Evolutionary conservation across 768 basidiomycete species (phyloP).

Genomic region (Amanita polypyramis): DNA sequence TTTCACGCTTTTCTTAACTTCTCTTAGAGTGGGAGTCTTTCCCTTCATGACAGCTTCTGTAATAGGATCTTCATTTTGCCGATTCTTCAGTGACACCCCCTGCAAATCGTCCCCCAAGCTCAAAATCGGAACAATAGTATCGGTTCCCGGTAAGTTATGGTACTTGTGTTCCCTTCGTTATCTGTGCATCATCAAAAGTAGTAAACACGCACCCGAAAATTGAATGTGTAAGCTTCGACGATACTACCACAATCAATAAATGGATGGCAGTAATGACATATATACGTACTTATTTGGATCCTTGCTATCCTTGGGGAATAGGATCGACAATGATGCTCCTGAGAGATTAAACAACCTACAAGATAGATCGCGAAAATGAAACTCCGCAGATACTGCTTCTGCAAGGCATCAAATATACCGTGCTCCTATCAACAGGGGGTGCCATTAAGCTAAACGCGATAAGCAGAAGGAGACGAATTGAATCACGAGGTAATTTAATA

Average conservation of each 20-base stretch:
- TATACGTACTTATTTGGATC: slow-evolving; percentile 68
- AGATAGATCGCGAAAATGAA: slow-evolving; percentile 83
- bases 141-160: slow-evolving; percentile 50
- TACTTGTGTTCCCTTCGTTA: slow-evolving; percentile 37
- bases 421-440: slow-evolving; percentile 42
- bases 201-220: slow-evolving; percentile 48
- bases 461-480: neutral
- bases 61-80: slow-evolving; percentile 38
- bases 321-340: neutral
- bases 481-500: slow-evolving; percentile 65
- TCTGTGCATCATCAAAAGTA: neutral
- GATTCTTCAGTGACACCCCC: slow-evolving; percentile 1
- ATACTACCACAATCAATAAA: slow-evolving; percentile 36
- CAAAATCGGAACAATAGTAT: slow-evolving; percentile 58
- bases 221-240: slow-evolving; percentile 83
- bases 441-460: slow-evolving; percentile 1
- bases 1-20: slow-evolving; percentile 78
- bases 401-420: slow-evolving; percentile 79
- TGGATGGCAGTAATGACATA: slow-evolving; percentile 3
- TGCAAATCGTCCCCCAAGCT: slow-evolving; percentile 42
- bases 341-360: slow-evolving; percentile 28
- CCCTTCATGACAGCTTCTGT: slow-evolving; percentile 49
- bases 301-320: slow-evolving; percentile 51
- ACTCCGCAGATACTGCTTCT: slow-evolving; percentile 75
- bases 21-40: slow-evolving; percentile 59